Evolutionary conservation across 2,329 filamentous ascomycete species (phyloP).

Genomic region (Lachnellula hyalina): DNA sequence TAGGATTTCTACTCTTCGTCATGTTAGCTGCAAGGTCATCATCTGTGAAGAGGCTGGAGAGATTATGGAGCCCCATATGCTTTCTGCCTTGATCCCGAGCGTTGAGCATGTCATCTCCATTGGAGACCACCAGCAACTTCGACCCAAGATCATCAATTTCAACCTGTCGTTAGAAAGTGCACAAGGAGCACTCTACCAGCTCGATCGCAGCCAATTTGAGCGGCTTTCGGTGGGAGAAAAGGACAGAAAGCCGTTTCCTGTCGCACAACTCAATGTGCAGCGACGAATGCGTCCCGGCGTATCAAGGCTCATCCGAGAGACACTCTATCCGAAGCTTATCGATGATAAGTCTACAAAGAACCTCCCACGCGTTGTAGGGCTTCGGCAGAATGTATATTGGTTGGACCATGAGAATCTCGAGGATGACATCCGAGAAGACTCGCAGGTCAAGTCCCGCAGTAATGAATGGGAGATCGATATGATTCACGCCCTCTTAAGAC

Average conservation of each 20-base stretch:
- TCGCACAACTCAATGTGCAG: conserved; percentile 25
- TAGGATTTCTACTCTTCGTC: conserved; percentile 32
- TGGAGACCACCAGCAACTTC: conserved; percentile 40
- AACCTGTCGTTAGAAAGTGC: conserved; percentile 28
- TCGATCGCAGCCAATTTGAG: conserved; percentile 28
- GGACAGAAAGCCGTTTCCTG: conserved; percentile 16
- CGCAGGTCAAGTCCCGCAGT: conserved; percentile 15
- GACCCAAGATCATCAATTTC: conserved; percentile 30
- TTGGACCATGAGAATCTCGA: conserved; percentile 24
- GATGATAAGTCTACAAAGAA: conserved; percentile 18
- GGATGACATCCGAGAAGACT: conserved; percentile 9
- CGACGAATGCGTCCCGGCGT: conserved; percentile 28
- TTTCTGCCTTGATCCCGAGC: conserved; percentile 33
- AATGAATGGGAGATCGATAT: conserved; percentile 61
- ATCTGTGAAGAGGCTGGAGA: conserved; percentile 41
- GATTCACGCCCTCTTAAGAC: conserved; percentile 55
- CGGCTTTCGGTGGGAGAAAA: conserved; percentile 17
- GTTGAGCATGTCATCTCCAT: conserved; percentile 40
- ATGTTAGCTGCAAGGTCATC: conserved; percentile 21
- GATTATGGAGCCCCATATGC: conserved; percentile 38
- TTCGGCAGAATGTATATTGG: conserved; percentile 25
- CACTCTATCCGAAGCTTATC: conserved; percentile 22
- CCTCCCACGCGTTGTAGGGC: conserved; percentile 24
- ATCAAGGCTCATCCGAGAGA: conserved; percentile 21
- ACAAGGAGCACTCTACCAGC: conserved; percentile 18